Evolutionary conservation across 768 basidiomycete species (phyloP).

Genomic region (Infundibulicybe gibba): DNA sequence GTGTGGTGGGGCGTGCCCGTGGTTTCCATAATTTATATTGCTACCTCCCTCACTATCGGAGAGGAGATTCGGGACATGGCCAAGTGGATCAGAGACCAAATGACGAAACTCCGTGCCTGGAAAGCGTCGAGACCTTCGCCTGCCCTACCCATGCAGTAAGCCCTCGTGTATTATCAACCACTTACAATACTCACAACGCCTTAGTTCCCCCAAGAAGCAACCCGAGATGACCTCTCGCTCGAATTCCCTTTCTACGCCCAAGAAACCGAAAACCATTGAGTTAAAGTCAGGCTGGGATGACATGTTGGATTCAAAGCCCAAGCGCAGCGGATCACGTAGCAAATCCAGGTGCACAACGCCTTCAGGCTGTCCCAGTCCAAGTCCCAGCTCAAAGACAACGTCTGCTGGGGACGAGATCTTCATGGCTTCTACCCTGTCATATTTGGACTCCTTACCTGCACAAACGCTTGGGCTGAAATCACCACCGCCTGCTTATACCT

Average conservation of each 20-base stretch:
- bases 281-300: constrained; percentile 52
- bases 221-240: constrained; percentile 12
- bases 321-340: constrained; percentile 11
- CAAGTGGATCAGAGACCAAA: constrained; percentile 25
- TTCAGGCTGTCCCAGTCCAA: constrained; percentile 15
- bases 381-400: constrained; percentile 19
- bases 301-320: constrained; percentile 33
- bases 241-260: constrained; percentile 15
- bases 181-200: background rate
- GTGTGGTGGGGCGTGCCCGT: constrained; percentile 39
- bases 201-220: constrained; percentile 5
- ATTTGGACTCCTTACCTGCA: constrained; percentile 41
- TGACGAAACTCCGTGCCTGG: constrained; percentile 4
- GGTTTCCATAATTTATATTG: constrained; percentile 33
- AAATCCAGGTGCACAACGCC: constrained; percentile 15
- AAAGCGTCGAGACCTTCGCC: constrained; percentile 5
- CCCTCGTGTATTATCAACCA: background rate
- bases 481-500: constrained; percentile 14
- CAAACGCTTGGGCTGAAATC: constrained; percentile 34
- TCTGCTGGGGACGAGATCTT: constrained; percentile 36
- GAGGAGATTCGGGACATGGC: constrained; percentile 33
- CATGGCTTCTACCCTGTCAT: constrained; percentile 38
- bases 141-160: constrained; percentile 20
- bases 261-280: constrained; percentile 24
- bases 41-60: constrained; percentile 30